phyloP scores from a whole-genome alignment of 2,329 filamentous ascomycete species.

The Scedosporium aurantiacum region DNA sequence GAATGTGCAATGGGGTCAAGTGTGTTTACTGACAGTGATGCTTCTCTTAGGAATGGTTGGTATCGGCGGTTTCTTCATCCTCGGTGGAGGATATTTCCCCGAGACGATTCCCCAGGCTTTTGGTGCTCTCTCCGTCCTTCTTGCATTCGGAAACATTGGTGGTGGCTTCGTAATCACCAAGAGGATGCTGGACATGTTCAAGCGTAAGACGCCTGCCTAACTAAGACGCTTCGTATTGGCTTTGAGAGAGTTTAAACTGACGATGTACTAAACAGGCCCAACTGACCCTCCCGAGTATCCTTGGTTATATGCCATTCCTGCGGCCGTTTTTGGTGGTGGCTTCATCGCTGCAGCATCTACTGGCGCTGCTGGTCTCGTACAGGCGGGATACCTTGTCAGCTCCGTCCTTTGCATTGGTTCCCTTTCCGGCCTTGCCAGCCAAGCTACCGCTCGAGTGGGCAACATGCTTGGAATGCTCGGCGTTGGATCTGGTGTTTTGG shows the following conservation, averaged over 20 bases:
- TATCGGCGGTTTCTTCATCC: conserved; percentile 76
- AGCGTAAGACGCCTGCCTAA: conserved; percentile 36
- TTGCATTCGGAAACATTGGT: conserved; percentile 81
- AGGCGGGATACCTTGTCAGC: conserved; percentile 78
- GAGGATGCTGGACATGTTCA: conserved; percentile 89
- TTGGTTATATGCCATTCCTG: conserved; percentile 75
- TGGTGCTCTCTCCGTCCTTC: conserved; percentile 66
- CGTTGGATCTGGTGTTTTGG: conserved; percentile 71
- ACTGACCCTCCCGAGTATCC: conserved; percentile 83
- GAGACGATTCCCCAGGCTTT: conserved; percentile 69
- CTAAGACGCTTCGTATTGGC: too few relatives aligned
- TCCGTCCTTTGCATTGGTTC: conserved; percentile 79
- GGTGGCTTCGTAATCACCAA: conserved; percentile 89
- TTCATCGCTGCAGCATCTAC: conserved; percentile 71
- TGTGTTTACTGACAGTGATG: not conserved
- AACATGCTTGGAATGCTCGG: conserved; percentile 82
- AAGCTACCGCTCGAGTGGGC: conserved; percentile 71
- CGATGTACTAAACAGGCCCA: conserved; percentile 35
- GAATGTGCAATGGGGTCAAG: not conserved
- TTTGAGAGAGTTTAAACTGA: not conserved
- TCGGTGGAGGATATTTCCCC: conserved; percentile 70
- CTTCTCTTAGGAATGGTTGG: conserved; percentile 60
- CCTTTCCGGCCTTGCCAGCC: conserved; percentile 69
- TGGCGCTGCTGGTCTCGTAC: conserved; percentile 72
- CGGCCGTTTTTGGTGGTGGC: conserved; percentile 65